Base-by-base conservation (phyloP, 208 protist genomes). In the Leishmania mexicana region DNA sequence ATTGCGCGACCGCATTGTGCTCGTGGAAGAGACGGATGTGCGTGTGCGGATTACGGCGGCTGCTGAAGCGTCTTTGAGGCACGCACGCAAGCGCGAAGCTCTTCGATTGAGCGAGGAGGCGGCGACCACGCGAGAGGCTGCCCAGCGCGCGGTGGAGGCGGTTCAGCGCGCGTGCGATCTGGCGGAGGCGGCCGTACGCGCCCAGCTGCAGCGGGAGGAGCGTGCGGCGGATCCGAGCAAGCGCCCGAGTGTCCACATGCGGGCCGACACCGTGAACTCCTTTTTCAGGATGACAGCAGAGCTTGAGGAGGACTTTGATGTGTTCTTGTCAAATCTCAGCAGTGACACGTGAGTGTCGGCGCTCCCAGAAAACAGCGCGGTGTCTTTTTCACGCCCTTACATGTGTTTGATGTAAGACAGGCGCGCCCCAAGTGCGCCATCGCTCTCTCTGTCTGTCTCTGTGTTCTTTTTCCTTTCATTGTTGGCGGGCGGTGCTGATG, bases 221-320 rank as follows among this genome's bases (percentile, higher is more conserved):
- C 28, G 57, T 13, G 24, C 38, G 2, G 49, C 2, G 13, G n/a
- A 71, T 35, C 74, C 78, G 62, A 67, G 21, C 38, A 60, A 76
- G 75, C 84, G 58, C 54, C 49, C 73, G 4, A 77, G 81, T 40
- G 58, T 76, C 10, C 62, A 75, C 28, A 78, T 78, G n/a, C 67
- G n/a, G 11, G 11, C 15, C 51, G 70, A 78, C 72, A 21, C 24
- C 1, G 73, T 58, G 38, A 81, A 82, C 73, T 60, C 3, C 4
- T 79, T 79, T 21, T 42, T 35, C 28, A 40, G 38, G 24, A 47
- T 85, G 65, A 24, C 82, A 6, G 60, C 68, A 45, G 67, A 64
- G 17, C 19, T 85, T 7, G 70, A 79, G 10, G 78, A 85, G 24
- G 82, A 85, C 53, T 82, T 85, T 54, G 64, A 58, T 28, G 67